Conservation (phyloP, 2,329 filamentous ascomycete species). For the Gremmenia infestans region DNA sequence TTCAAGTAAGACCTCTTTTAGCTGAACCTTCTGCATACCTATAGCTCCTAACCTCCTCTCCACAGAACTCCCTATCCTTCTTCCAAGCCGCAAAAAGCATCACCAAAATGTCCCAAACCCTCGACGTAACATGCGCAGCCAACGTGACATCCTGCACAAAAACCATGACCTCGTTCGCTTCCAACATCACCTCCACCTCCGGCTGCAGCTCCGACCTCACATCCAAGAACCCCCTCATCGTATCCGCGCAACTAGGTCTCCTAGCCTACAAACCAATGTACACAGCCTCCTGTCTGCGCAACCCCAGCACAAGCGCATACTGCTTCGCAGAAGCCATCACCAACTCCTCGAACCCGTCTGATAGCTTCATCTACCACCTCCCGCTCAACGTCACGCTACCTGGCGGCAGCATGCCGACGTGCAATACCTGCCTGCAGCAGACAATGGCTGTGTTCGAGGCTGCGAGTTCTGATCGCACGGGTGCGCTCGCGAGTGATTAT, state of each 20-base stretch:
- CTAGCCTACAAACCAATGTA: slow-evolving; percentile 74
- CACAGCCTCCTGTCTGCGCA: slow-evolving; percentile 72
- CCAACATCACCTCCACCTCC: slow-evolving; percentile 53
- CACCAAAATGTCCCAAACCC: slow-evolving; percentile 66
- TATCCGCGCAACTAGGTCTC: slow-evolving; percentile 71
- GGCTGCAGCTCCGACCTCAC: slow-evolving; percentile 71
- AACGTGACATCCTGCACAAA: slow-evolving; percentile 59
- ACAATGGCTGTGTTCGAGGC: slow-evolving; percentile 78
- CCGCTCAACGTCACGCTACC: slow-evolving; percentile 72
- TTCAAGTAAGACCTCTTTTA: slow-evolving; percentile 55
- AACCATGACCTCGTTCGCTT: slow-evolving; percentile 61
- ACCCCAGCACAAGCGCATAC: slow-evolving; percentile 62
- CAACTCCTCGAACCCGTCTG: slow-evolving; percentile 63
- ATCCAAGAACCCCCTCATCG: slow-evolving; percentile 62
- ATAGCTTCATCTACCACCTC: slow-evolving; percentile 80
- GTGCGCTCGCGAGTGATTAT: slow-evolving; percentile 67
- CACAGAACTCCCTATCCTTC: slow-evolving; percentile 74
- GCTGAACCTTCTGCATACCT: not conserved
- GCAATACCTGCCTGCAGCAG: slow-evolving; percentile 68
- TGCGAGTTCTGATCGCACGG: slow-evolving; percentile 59
- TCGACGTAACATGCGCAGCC: slow-evolving; percentile 73
- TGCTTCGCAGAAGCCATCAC: slow-evolving; percentile 81
- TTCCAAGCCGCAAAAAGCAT: slow-evolving; percentile 73
- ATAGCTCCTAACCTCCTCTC: slow-evolving; percentile 1
- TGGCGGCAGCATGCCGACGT: slow-evolving; percentile 62